phyloP scores from a whole-genome alignment of 345 rosid species.

The Microcos paniculata region DNA sequence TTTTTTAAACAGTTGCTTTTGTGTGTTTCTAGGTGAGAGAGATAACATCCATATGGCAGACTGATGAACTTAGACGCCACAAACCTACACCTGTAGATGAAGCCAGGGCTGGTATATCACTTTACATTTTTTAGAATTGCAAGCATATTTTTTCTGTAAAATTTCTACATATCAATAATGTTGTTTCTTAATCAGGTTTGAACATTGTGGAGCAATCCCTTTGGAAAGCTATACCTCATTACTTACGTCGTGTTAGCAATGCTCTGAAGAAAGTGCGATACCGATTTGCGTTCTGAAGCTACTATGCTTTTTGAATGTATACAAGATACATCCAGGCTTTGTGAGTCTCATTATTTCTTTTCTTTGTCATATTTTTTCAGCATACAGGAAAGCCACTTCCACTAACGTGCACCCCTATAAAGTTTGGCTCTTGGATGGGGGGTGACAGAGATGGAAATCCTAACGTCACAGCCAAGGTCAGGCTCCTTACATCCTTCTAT shows the following conservation, averaged over 20 bases:
- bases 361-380: constrained; percentile 29
- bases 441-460: constrained; percentile 99
- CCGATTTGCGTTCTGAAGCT: constrained; percentile 11
- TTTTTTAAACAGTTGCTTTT: constrained; percentile 4
- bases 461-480: constrained; percentile 86
- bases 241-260: constrained; percentile 87
- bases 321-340: constrained; percentile 4
- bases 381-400: constrained; percentile 87
- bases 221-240: constrained; percentile 94
- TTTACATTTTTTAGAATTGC: constrained; percentile 10
- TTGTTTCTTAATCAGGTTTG: constrained; percentile 50
- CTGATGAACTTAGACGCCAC: constrained; percentile 95
- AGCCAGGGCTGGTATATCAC: constrained; percentile 76
- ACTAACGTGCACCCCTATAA: constrained; percentile 85
- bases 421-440: constrained; percentile 98
- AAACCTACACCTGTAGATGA: constrained; percentile 94
- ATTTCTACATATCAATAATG: neutral
- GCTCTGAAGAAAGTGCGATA: constrained; percentile 72
- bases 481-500: constrained; percentile 9
- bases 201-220: constrained; percentile 98
- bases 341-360: constrained; percentile 13
- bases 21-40: constrained; percentile 70
- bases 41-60: constrained; percentile 91
- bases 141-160: constrained; percentile 1
- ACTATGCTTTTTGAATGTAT: constrained; percentile 5